Evolutionary conservation across 2,329 filamentous ascomycete species (phyloP).

Genomic region (Metarhizium brunneum): DNA sequence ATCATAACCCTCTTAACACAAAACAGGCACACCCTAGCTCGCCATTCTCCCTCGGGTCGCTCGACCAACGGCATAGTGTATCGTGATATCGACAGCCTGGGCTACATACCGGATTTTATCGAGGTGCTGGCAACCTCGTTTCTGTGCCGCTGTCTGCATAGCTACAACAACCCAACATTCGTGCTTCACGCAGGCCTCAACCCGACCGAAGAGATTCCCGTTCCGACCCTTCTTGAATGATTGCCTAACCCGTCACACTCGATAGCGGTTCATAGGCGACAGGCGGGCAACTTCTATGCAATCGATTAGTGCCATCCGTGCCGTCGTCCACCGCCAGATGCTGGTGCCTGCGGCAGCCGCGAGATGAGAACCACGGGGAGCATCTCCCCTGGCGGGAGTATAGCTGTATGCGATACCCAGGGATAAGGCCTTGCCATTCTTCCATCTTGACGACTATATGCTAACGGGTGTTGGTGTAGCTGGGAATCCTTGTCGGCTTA

Average conservation of each 20-base stretch:
- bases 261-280: not conserved
- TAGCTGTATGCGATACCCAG: constrained; percentile 49
- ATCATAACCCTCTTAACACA: not conserved
- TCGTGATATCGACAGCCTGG: not conserved
- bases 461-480: constrained; percentile 35
- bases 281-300: constrained; percentile 2
- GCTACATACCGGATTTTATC: not conserved
- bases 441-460: not conserved
- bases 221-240: not conserved
- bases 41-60: not conserved
- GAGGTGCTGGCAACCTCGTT: constrained; percentile 3
- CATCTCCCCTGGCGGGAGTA: constrained; percentile 68
- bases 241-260: not conserved
- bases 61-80: not conserved
- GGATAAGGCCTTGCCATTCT: not conserved
- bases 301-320: not conserved
- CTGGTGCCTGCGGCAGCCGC: constrained; percentile 30
- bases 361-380: constrained; percentile 65
- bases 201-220: not conserved
- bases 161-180: not conserved
- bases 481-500: constrained; percentile 88
- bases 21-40: not conserved
- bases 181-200: not conserved
- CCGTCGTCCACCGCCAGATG: constrained; percentile 31
- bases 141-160: not conserved